Base-by-base conservation (phyloP, 2,329 filamentous ascomycete genomes). In the Penicillium rolfsii region DNA sequence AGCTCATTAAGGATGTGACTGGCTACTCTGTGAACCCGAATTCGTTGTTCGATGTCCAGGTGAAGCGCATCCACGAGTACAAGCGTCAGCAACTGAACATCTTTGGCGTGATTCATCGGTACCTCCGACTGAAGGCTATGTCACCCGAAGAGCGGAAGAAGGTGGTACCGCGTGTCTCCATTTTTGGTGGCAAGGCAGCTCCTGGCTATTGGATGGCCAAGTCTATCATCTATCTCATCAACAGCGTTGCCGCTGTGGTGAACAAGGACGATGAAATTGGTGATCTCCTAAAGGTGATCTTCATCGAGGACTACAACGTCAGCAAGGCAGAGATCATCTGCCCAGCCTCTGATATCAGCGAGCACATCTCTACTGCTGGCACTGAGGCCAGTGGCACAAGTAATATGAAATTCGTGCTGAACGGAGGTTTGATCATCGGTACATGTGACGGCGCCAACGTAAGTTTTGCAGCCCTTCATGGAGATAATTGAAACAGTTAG, bases 151-250 rank as follows among this genome's bases (percentile, higher is more conserved):
- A 97, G 75, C 87, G 89, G 67, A 94, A 96, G 84, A 95, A 95
- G 80, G 84, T 91, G 62, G 86, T 89, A 48, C 92, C 93, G 16
- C 89, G 94, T 55, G 95, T 98, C 9, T 95, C 91, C 59, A 96
- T 99, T 77, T 98, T 99, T 75, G 95, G 95, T 74, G 95, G 95
- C 71, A 99, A 99, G 81, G 95, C 95, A 28, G 95, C 95, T 1
- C 95, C 95, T 0, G 95, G 95, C 16, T 99, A 99, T 83, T 99
- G 95, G 95, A 99, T 98, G 95, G 95, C 95, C 40, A 99, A 99
- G 86, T 96, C 95, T 43, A 93, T 97, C 68, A 99, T 99, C 70
- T 94, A 98, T 75, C 85, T 99, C 59, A 89, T 99, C 82, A 98
- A 97, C 81, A 89, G 88, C 63, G 95, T 98, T 28, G 93, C 92